phyloP scores from a whole-genome alignment of 805 yeast genomes.

The Wickerhamia fluorescens region DNA sequence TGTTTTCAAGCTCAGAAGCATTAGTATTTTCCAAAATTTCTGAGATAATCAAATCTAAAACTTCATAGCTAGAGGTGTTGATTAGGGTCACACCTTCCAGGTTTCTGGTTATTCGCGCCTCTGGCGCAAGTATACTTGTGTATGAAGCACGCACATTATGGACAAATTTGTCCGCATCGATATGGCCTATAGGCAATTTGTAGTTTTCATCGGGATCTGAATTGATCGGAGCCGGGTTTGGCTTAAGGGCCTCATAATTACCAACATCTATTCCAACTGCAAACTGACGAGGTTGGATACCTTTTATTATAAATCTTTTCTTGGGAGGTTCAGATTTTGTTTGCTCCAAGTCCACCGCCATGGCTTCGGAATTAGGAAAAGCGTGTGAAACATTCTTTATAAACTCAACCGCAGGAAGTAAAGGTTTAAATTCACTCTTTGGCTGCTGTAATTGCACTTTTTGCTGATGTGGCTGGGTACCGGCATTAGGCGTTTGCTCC shows the following conservation, averaged over 20 bases:
- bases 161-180: conserved; percentile 26
- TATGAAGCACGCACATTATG: conserved; percentile 17
- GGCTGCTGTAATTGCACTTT: conserved; percentile 2
- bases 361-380: conserved; percentile 82
- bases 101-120: conserved; percentile 11
- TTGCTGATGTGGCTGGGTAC: too few species aligned
- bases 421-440: conserved; percentile 23
- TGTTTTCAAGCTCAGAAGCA: conserved; percentile 15
- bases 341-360: conserved; percentile 68
- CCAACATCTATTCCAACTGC: conserved; percentile 43
- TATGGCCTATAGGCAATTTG: conserved; percentile 28
- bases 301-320: conserved; percentile 85
- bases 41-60: conserved; percentile 24
- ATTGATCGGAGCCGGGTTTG: conserved; percentile 5
- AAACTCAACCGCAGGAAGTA: conserved; percentile 93
- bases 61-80: conserved; percentile 25
- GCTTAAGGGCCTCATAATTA: conserved; percentile 36
- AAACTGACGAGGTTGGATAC: conserved; percentile 77
- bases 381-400: conserved; percentile 90
- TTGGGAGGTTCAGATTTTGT: conserved; percentile 35
- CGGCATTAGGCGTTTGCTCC: conserved; percentile 38
- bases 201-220: conserved; percentile 10
- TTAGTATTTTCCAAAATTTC: conserved; percentile 19
- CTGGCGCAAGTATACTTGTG: conserved; percentile 17
- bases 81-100: conserved; percentile 16